phyloP scores from a whole-genome alignment of 768 basidiomycete genomes.

The Clavaria fumosa region DNA sequence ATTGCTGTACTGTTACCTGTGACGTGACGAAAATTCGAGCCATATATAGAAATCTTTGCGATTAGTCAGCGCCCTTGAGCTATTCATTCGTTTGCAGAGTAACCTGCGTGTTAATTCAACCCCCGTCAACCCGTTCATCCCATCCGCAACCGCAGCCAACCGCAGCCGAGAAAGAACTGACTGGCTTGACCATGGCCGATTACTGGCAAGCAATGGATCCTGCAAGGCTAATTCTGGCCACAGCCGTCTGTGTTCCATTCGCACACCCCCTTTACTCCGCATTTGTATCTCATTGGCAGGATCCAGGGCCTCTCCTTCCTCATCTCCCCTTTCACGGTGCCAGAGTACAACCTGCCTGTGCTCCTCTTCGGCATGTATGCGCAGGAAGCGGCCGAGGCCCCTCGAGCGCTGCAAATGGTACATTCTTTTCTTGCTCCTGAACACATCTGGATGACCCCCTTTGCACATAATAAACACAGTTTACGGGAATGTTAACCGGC shows the following conservation, averaged over 20 bases:
- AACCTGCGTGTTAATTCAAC: too few relatives aligned
- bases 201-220: conserved; percentile 60
- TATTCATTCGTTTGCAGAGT: too few relatives aligned
- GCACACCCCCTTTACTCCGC: neutral
- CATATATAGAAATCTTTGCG: too few relatives aligned
- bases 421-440: conserved; percentile 12
- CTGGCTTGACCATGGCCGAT: too few relatives aligned
- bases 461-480: conserved; percentile 25
- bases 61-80: too few relatives aligned
- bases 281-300: neutral
- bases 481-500: conserved; percentile 42
- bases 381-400: conserved; percentile 51
- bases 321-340: conserved; percentile 37
- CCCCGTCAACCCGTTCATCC: too few relatives aligned
- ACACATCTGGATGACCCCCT: neutral
- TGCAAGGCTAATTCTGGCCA: conserved; percentile 46
- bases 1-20: too few relatives aligned
- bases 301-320: conserved; percentile 46
- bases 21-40: too few relatives aligned
- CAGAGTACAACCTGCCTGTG: conserved; percentile 69
- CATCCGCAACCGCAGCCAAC: too few relatives aligned
- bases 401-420: conserved; percentile 51
- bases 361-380: conserved; percentile 66
- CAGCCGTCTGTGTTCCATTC: conserved; percentile 36
- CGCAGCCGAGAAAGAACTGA: too few relatives aligned